Base-by-base conservation (phyloP, 2,329 filamentous ascomycete species). In the Botrytis fragariae region DNA sequence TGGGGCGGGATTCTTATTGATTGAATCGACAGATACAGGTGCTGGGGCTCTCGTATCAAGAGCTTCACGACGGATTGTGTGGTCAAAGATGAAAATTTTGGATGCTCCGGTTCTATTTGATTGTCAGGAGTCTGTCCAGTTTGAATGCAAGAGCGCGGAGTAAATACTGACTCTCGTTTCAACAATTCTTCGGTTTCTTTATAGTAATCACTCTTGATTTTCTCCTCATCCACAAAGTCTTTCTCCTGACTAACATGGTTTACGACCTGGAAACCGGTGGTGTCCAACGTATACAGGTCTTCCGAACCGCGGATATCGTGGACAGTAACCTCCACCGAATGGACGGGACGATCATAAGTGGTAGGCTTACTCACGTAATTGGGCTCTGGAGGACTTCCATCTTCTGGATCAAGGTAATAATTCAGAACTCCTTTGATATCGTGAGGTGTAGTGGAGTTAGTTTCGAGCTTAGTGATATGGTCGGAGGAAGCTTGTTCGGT, bases 61-160 rank as follows among this genome's bases (percentile, higher is more conserved):
- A 72, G 60, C 65, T 71, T 73, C 22, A 63, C 85, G 84, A n/a
- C 85, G 85, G 77, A 91, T 87, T 9, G 87, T 90, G 81, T 90
- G 88, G 81, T 90, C 87, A 78, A 91, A 91, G 79, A 90, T 88
- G 82, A 88, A 85, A 76, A 90, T 81, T 35, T 85, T 84, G 3
- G 85, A 82, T 25, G 85, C 88, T 4, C 88, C 88, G 25, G 88
- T 90, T 44, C 87, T 89, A 74, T 16, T 20, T 29, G 3, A 29
- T n/a, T 42, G 54, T 64, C n/a, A 73, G 62, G 60, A 16, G 69
- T 48, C 62, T 35, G n/a, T 64, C 48, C 67, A 63, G 18, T 29
- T 45, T 44, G 25, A 16, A 71, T 12, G 16, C 45, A 29, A n/a
- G 25, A 20, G 16, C 45, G 22, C 39, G 5, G 9, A 20, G 9